Conservation (phyloP, 306 rosid genomes). For the Pueraria montana region DNA sequence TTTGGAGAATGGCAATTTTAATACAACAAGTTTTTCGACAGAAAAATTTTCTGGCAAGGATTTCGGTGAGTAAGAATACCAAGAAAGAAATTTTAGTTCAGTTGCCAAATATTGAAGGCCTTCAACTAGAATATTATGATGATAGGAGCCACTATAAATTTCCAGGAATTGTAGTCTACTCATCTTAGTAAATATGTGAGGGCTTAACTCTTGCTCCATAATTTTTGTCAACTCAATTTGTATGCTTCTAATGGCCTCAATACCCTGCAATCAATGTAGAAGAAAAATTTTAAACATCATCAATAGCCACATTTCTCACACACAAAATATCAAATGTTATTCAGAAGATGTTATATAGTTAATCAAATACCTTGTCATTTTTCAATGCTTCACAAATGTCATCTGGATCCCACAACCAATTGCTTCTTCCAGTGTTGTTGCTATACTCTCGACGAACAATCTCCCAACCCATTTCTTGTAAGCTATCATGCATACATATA, state of each 20-base stretch:
- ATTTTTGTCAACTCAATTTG: neutral
- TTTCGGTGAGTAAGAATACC: neutral
- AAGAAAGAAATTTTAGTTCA: neutral
- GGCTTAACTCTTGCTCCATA: neutral
- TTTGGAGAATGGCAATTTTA: neutral
- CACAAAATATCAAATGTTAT: neutral
- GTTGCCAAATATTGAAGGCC: neutral
- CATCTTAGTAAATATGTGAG: neutral
- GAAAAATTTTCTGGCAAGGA: neutral
- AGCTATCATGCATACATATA: neutral
- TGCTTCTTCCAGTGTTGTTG: neutral
- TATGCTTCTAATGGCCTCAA: neutral
- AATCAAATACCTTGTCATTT: too few relatives aligned
- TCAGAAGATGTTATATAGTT: neutral
- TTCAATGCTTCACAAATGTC: neutral
- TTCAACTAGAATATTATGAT: neutral
- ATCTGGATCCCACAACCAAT: neutral
- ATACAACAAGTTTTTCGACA: neutral
- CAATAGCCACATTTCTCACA: neutral
- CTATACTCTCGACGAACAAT: conserved; percentile 17
- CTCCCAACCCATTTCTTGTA: conserved; percentile 18
- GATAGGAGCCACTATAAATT: too few relatives aligned
- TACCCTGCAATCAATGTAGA: neutral
- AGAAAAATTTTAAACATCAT: neutral
- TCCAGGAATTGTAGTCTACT: neutral